Base-by-base conservation (phyloP, 1,284 basidiomycete species). In the Ustilago cynodontis region DNA sequence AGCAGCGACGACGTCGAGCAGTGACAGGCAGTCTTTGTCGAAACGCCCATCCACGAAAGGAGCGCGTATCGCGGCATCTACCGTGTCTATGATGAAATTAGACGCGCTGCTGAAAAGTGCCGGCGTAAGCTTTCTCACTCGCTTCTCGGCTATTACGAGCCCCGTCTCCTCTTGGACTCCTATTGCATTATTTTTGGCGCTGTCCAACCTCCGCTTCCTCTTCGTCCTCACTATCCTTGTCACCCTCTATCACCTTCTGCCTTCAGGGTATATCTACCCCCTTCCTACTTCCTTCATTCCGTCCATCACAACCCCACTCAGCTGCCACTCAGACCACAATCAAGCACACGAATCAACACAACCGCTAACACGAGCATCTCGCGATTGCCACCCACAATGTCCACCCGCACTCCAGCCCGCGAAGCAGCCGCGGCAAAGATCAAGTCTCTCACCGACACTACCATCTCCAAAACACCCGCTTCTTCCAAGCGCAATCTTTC, bases 401-500 rank as follows among this genome's bases (percentile, higher is more conserved):
- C 71, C 20, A 61, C 66, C n/a, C 54, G 71, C 43, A 74, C 62
- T 13, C 66, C 66, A 24, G 71, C 71, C 5, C 65, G 88, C 88
- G 49, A 92, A 91, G 81, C 87, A 8, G 75, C 66, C 16, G 70
- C 70, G 10, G 66, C 71, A 60, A 74, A 66, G 52, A 66, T 67
- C 43, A 70, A 66, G 39, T 43, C 26, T n/a, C 53, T 63, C 55
- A 41, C 58, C 14, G 39, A 41, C 35, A 35, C 37, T 33, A 26
- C 41, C 41, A 26, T 56, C 49, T 50, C 64, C 58, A 29, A 43
- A 20, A 43, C 41, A 3, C n/a, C 45, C 1, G 28, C 52, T 9
- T 26, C 60, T 20, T 45, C 52, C 13, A 55, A 41, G 18, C 49
- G 49, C 35, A n/a, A 39, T 13, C 4, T 41, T 18, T 22, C 51